Conservation (phyloP, 306 rosid species). For the Glycyrrhiza uralensis region DNA sequence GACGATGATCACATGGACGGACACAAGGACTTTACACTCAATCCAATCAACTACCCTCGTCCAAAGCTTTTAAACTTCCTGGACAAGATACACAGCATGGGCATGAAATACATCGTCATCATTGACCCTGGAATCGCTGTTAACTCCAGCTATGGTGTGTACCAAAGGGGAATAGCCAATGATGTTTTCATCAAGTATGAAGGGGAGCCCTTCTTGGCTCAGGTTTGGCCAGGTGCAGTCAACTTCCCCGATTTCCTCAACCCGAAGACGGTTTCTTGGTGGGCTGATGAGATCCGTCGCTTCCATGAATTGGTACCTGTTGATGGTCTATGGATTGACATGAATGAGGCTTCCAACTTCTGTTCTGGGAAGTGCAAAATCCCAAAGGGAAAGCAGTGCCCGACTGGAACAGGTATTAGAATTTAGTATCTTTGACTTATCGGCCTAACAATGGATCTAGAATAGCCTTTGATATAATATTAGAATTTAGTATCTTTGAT, state of each 20-base stretch:
- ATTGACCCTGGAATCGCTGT: constrained; percentile 86
- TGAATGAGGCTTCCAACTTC: constrained; percentile 86
- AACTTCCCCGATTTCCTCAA: constrained; percentile 87
- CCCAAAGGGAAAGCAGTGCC: constrained; percentile 60
- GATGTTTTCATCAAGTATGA: constrained; percentile 88
- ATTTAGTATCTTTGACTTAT: no score
- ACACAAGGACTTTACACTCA: constrained; percentile 82
- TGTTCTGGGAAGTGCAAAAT: constrained; percentile 78
- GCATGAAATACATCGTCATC: constrained; percentile 88
- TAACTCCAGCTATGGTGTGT: constrained; percentile 67
- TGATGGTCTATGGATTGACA: constrained; percentile 97
- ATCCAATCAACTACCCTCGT: constrained; percentile 61
- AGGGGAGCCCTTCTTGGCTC: constrained; percentile 79
- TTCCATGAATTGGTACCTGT: constrained; percentile 93
- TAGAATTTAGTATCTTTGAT: no score
- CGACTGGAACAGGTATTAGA: constrained; percentile 47
- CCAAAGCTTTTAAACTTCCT: constrained; percentile 71
- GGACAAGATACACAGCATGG: constrained; percentile 68
- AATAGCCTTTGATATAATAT: no score
- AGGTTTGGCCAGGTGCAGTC: constrained; percentile 97
- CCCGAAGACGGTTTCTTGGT: constrained; percentile 83
- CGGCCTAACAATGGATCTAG: constrained; percentile 70
- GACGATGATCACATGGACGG: constrained; percentile 96
- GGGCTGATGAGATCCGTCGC: constrained; percentile 81
- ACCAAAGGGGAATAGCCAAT: constrained; percentile 66